Base-by-base conservation (phyloP, 495 filamentous ascomycete genomes). In the Eremomyces bilateralis region DNA sequence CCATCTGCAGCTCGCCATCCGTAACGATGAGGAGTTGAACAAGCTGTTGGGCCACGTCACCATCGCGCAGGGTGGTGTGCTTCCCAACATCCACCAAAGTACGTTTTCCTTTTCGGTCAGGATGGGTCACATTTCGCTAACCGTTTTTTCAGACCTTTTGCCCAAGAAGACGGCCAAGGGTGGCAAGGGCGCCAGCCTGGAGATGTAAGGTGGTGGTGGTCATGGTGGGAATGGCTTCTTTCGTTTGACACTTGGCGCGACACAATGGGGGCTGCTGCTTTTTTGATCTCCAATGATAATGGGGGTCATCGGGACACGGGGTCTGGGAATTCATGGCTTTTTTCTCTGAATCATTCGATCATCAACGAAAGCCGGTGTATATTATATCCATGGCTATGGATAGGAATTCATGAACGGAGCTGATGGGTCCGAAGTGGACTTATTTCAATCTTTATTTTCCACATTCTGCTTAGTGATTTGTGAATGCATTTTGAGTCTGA, bases 11-110 rank as follows among this genome's bases (percentile, higher is more conserved):
- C 84, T 97, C 50, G 88, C 88, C 59, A 97, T 97, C 66, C 78
- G 88, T 47, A 95, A 95, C 61, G 88, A 97, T 60, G 84, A 97
- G 72, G 88, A 97, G 60, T 60, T 97, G 81, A 95, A 97, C 77
- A 97, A 97, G 71, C 82, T 97, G 32, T 68, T 97, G 36, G 88
- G 88, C 38, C 88, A 95, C 55, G 88, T 95, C 63, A 97, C 88
- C 54, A 97, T 97, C 51, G 88, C 88, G 52, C 88, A 95, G 63
- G 88, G 88, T 65, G 88, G 88, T 92, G 88, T 97, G 44, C 69
- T 97, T 36, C 88, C 88, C 56, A 92, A 92, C 71, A 91, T 92
- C 44, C 83, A 94, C 67, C 80, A 90, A 60, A 94, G 83, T 93
- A 69, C 45, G 83, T 69, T 41, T 36, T 43, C 25, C 10, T 2